Evolutionary conservation across 805 yeast genomes (phyloP), one percentile per base, ranked within the genome.

Genomic region (Hanseniaspora mollemarum): DNA sequence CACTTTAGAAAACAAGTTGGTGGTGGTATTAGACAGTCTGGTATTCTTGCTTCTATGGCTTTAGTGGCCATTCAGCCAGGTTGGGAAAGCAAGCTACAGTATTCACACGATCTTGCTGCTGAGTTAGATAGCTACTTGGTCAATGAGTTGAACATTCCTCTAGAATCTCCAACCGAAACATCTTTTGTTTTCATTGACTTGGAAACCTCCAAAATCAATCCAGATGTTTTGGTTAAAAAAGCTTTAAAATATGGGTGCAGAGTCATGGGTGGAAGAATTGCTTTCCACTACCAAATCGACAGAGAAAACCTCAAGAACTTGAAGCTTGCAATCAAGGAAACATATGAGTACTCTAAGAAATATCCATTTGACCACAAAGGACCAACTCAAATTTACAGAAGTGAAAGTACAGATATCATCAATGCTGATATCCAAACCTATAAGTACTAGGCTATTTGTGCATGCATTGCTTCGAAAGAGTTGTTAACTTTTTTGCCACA

Each of bases 1-100:
- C 94, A 87, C 67, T 83, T 87, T 70, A 82, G 84, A 58, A 88
- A 88, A 61, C 96, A 88, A 68, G 77, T 78, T 56, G 96, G 96
- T 62, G 96, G 96, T 58, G 96, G 96, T 56, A 78, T 88, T 45
- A 75, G 96, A 63, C 96, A 88, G 68, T 72, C 83, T 35, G 96
- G 96, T 52, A 67, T 85, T 66, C 72, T 88, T 59, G 71, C 90
- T 5, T 72, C 77, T 50, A 87, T 88, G 84, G 96, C 94, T 2
- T 63, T 72, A n/a, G 71, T 73, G 46, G 94, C 94, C 24, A 71
- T 88, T 49, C 80, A 83, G 50, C 80, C 81, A 56, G 83, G 83
- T 60, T 79, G 83, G 69, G 69, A 77, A 29, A 73, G 77, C 51
- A 70, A 66, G 50, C 61, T 80, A 51, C 54, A 59, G 38, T 59